A percentile compares a stretch with the other conserved stretches of the same genome.
These are phyloP conservation scores for Suhomyces vadensis DNA, from an alignment of 805 yeast species.

Conservation along the genomic window DNA sequence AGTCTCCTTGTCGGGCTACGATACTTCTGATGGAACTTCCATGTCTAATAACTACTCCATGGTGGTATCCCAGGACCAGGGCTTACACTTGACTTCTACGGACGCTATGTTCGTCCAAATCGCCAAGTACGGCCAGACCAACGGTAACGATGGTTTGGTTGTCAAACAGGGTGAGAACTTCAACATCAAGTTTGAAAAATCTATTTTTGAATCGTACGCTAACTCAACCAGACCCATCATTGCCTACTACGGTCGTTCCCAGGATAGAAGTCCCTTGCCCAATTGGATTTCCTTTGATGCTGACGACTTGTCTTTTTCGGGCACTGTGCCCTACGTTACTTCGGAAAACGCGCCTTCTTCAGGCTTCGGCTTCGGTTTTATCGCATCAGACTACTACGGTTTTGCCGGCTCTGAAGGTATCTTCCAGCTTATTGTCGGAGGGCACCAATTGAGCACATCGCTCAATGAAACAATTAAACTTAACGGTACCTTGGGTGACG, in stretches of 20 bases:
- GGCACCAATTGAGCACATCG: constrained; percentile 75
- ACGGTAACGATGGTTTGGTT: constrained; percentile 74
- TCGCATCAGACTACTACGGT: constrained; percentile 78
- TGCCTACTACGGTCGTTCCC: constrained; percentile 79
- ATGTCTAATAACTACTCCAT: constrained; percentile 54
- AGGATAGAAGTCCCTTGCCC: constrained; percentile 85
- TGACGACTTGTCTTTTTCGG: constrained; percentile 65
- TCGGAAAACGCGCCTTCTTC: constrained; percentile 88
- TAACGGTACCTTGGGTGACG: constrained; percentile 66
- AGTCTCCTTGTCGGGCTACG: constrained; percentile 64
- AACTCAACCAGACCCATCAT: constrained; percentile 51
- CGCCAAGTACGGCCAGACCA: constrained; percentile 66
- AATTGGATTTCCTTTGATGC: constrained; percentile 80
- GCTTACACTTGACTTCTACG: constrained; percentile 49
- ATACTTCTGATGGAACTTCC: constrained; percentile 48
- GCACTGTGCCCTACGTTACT: constrained; percentile 85
- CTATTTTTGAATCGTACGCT: constrained; percentile 52
- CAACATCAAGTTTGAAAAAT: constrained; percentile 59
- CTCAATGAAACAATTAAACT: constrained; percentile 55
- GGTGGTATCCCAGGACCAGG: constrained; percentile 57
- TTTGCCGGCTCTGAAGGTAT: constrained; percentile 67
- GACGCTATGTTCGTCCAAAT: constrained; percentile 54
- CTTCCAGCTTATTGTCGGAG: constrained; percentile 81
- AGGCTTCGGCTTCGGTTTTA: constrained; percentile 64
- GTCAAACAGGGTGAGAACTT: constrained; percentile 70